A percentile compares a stretch with the other conserved stretches of the same genome.
These are phyloP conservation scores for Neurospora sp. DNA, from an alignment of 495 filamentous ascomycete species.

Conservation along the genomic window DNA sequence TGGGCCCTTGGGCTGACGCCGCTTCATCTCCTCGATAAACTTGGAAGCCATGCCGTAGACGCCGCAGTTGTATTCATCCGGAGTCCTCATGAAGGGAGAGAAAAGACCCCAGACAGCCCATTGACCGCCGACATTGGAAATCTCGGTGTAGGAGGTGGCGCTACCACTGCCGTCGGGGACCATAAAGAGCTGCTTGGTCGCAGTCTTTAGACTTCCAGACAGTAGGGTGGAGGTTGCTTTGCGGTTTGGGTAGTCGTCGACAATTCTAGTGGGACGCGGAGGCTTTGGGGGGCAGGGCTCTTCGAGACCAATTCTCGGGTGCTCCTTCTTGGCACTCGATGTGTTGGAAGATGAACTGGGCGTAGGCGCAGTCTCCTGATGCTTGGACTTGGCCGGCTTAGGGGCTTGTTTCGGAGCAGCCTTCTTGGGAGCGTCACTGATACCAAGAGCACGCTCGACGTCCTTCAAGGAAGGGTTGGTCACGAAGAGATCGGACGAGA, in stretches of 20 bases:
- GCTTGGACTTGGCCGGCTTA: slow-evolving; percentile 25
- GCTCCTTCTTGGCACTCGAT: slow-evolving; percentile 1
- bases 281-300: slow-evolving; percentile 24
- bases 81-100: slow-evolving; percentile 51
- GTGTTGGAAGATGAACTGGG: background rate
- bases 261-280: slow-evolving; percentile 38
- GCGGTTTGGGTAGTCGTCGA: slow-evolving; percentile 60
- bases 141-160: slow-evolving; percentile 50
- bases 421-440: slow-evolving; percentile 29
- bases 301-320: slow-evolving; percentile 23
- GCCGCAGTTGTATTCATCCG: slow-evolving; percentile 45
- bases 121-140: slow-evolving; percentile 38
- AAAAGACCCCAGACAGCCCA: slow-evolving; percentile 56
- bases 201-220: slow-evolving; percentile 50
- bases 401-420: slow-evolving; percentile 9
- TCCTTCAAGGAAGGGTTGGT: slow-evolving; percentile 36
- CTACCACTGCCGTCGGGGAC: slow-evolving; percentile 72
- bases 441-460: slow-evolving; percentile 37
- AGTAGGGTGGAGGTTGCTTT: slow-evolving; percentile 50
- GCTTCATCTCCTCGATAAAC: slow-evolving; percentile 53
- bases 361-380: slow-evolving; percentile 14
- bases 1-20: slow-evolving; percentile 53
- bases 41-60: slow-evolving; percentile 44
- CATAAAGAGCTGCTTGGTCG: slow-evolving; percentile 56
- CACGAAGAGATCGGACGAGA: slow-evolving; percentile 39